Percentiles rank a stretch among this genome's conserved stretches.
Evolutionary conservation across 192 early-diverging fungal species (phyloP).

Genomic region (Linderina pennispora): DNA sequence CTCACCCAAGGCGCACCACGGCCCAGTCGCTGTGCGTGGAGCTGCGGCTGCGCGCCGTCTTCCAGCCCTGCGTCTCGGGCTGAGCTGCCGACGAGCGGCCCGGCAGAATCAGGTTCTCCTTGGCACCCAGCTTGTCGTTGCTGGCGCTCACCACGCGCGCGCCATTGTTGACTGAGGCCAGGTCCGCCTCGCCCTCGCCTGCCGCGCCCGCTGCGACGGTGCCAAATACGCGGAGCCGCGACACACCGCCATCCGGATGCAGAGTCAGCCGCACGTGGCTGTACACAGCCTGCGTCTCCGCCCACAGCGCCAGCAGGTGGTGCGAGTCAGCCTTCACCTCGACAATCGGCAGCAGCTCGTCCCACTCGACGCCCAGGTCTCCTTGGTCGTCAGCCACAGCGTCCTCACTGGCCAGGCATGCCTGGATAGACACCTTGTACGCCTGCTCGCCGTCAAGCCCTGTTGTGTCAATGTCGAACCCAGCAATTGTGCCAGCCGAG

Average conservation of each 20-base stretch:
- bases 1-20: constrained; percentile 64
- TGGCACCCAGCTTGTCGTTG: constrained; percentile 62
- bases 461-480: constrained; percentile 84
- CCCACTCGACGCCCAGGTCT: constrained; percentile 48
- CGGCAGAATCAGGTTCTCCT: constrained; percentile 71
- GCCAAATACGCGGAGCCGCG: constrained; percentile 63
- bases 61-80: constrained; percentile 73
- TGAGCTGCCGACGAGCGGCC: constrained; percentile 59
- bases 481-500: constrained; percentile 67
- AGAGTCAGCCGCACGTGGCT: constrained; percentile 60
- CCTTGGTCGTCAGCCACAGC: constrained; percentile 23
- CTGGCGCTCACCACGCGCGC: constrained; percentile 53
- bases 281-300: constrained; percentile 33
- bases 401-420: constrained; percentile 28
- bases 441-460: constrained; percentile 88
- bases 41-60: constrained; percentile 66
- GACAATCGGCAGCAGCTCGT: constrained; percentile 63
- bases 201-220: constrained; percentile 33
- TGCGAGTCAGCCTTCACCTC: constrained; percentile 54
- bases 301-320: constrained; percentile 57
- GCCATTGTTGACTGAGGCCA: constrained; percentile 56
- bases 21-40: constrained; percentile 66
- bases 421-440: constrained; percentile 75
- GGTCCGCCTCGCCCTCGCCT: constrained; percentile 49
- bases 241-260: constrained; percentile 72